Base-by-base conservation (phyloP, 2,329 filamentous ascomycete species). In the Sporothrix curviconia region DNA sequence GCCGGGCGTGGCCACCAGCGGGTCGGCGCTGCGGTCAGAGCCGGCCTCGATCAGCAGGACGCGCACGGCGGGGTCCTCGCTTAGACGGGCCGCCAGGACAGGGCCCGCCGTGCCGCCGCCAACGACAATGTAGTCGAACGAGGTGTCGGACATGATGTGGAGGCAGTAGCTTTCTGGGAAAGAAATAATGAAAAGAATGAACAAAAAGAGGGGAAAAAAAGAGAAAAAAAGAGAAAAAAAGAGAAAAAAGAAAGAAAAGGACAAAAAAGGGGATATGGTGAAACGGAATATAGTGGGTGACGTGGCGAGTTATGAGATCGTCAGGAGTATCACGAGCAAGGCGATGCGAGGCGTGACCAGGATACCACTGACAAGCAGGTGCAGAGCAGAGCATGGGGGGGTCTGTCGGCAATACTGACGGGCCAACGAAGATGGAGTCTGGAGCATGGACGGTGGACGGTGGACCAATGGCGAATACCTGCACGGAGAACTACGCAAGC, bases 101-200 rank as follows among this genome's bases (percentile, higher is more conserved):
- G n/a, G 69, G 15, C 80, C 80, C 9, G 46, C 46, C 7, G 78
- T 81, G 7, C 79, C 80, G 36, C 80, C 80, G 32, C 80, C 80
- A 22, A 81, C 67, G 57, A 83, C 65, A 39, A 81, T 40, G 60
- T 44, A 44, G 25, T 54, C 39, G 25, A 39, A 36, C n/a, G n/a
- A n/a, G n/a, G n/a, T n/a, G n/a, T n/a, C n/a, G n/a, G n/a, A n/a
- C 47, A 37, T 37, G 6, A 22, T 15, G 17, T 25, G 25, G 19
- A n/a, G 32, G 47, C 19, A 37, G 11, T 34, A 4, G 9, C 32
- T 9, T 34, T 34, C 14, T 34, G 14, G 14, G 14, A 34, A 34
- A 34, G 7, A 34, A 34, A 34, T 34, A 34, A 34, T 3, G 14
- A 34, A 4, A 34, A 39, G 7, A 47, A 19, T 51, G 52, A 30